phyloP scores from a whole-genome alignment of 371 early-diverging fungal genomes.

The Circinella umbellata region DNA sequence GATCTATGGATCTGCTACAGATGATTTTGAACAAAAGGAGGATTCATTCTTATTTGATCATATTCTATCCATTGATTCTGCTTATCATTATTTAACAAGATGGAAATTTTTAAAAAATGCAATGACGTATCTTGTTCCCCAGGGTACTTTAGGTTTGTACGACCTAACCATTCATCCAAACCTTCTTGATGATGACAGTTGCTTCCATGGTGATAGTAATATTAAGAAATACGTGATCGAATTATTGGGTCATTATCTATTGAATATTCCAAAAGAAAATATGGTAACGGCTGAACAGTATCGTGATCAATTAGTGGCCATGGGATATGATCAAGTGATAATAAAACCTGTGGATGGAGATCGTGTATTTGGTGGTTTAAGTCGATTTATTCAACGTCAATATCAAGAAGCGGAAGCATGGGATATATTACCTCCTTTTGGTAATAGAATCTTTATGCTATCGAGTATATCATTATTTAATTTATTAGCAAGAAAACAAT shows the following conservation, averaged over 20 bases:
- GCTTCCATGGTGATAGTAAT: neutral
- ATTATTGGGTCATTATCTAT: slow-evolving; percentile 13
- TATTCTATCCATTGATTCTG: slow-evolving; percentile 60
- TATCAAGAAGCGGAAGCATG: slow-evolving; percentile 20
- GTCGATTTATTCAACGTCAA: slow-evolving; percentile 13
- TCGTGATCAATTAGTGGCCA: slow-evolving; percentile 5
- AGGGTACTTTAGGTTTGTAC: slow-evolving; percentile 48
- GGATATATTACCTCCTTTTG: slow-evolving; percentile 11
- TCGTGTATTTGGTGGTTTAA: slow-evolving; percentile 23
- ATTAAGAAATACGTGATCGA: slow-evolving; percentile 9
- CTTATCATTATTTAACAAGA: slow-evolving; percentile 62
- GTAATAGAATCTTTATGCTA: slow-evolving; percentile 15
- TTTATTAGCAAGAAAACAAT: slow-evolving; percentile 9
- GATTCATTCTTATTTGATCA: slow-evolving; percentile 33
- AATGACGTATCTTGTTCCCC: slow-evolving; percentile 26
- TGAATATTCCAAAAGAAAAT: slow-evolving; percentile 35
- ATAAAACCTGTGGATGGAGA: slow-evolving; percentile 9
- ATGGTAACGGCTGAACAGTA: slow-evolving; percentile 27
- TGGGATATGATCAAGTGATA: slow-evolving; percentile 20
- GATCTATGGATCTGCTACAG: slow-evolving; percentile 42
- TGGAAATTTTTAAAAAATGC: slow-evolving; percentile 49
- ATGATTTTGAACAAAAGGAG: slow-evolving; percentile 2
- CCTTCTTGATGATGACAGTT: neutral
- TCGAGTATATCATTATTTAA: slow-evolving; percentile 11
- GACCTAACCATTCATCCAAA: slow-evolving; percentile 37